Conservation (phyloP, 2,329 filamentous ascomycete species). For the Trichocomaceae sp. region DNA sequence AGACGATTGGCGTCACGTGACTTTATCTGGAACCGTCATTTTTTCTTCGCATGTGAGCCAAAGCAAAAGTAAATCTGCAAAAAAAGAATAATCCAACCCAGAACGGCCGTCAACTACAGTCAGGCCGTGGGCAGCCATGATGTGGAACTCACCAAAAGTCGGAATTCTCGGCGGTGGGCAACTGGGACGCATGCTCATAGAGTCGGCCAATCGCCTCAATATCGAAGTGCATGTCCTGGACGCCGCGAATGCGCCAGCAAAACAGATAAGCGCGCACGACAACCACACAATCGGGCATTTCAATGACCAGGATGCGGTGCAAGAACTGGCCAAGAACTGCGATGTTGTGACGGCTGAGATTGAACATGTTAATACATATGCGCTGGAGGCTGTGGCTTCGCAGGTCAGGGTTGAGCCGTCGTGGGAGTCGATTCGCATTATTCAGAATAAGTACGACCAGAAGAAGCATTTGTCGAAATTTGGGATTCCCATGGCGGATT, state of each 20-base stretch:
- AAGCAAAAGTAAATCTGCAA: background rate
- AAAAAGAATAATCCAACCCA: background rate
- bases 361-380: slow-evolving; percentile 86
- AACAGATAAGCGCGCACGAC: slow-evolving; percentile 71
- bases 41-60: background rate
- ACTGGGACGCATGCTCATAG: slow-evolving; percentile 87
- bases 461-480: slow-evolving; percentile 69
- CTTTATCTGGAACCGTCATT: background rate
- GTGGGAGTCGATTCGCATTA: slow-evolving; percentile 77
- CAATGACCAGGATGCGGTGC: slow-evolving; percentile 72
- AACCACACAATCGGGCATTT: slow-evolving; percentile 80
- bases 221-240: slow-evolving; percentile 76
- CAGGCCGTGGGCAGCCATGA: slow-evolving; percentile 10
- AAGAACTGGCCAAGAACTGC: slow-evolving; percentile 65
- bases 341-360: slow-evolving; percentile 90
- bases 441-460: slow-evolving; percentile 90
- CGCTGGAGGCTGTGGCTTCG: slow-evolving; percentile 73
- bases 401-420: slow-evolving; percentile 67
- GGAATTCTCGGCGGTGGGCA: slow-evolving; percentile 60
- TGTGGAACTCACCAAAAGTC: slow-evolving; percentile 38
- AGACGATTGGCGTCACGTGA: background rate
- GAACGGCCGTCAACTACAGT: background rate
- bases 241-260: slow-evolving; percentile 67
- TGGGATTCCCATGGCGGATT: slow-evolving; percentile 66
- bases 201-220: slow-evolving; percentile 74